Percentiles rank a stretch among this genome's conserved stretches.
Evolutionary conservation across 768 basidiomycete genomes (phyloP).

Genomic region (Xerocomellus chrysenteron): DNA sequence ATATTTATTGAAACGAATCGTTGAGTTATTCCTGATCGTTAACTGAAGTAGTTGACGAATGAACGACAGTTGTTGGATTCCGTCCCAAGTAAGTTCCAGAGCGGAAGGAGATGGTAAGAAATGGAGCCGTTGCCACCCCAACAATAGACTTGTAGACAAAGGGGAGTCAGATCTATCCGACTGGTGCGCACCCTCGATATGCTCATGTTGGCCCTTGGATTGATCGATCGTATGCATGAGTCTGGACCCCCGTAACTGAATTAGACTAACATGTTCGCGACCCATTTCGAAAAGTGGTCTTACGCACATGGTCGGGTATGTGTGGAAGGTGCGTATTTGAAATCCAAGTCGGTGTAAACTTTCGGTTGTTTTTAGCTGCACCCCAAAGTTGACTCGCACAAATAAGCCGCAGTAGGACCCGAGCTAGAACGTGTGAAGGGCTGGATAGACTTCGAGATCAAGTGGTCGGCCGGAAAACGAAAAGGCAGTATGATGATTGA

Average conservation of each 20-base stretch:
- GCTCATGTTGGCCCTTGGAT: neutral
- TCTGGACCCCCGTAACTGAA: conserved; percentile 2
- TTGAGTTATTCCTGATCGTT: neutral
- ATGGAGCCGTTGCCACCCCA: neutral
- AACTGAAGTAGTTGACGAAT: neutral
- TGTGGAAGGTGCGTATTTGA: conserved; percentile 10
- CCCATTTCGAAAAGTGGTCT: neutral
- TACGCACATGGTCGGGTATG: neutral
- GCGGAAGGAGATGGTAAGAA: neutral
- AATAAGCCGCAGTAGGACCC: neutral
- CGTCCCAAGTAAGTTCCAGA: neutral
- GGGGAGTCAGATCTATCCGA: conserved; percentile 5
- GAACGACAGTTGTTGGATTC: neutral
- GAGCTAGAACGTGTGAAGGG: neutral
- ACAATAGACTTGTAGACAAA: neutral
- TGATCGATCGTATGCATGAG: conserved; percentile 11
- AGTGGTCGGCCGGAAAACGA: neutral
- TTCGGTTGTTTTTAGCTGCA: neutral
- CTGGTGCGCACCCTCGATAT: conserved; percentile 9
- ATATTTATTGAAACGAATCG: conserved; percentile 5
- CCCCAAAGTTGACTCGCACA: neutral
- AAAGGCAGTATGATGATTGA: neutral
- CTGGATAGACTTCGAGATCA: neutral
- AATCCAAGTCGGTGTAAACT: conserved; percentile 8
- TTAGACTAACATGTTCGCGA: neutral